Base-by-base conservation (phyloP, 331 rosid species). In the Arachis monticola region DNA sequence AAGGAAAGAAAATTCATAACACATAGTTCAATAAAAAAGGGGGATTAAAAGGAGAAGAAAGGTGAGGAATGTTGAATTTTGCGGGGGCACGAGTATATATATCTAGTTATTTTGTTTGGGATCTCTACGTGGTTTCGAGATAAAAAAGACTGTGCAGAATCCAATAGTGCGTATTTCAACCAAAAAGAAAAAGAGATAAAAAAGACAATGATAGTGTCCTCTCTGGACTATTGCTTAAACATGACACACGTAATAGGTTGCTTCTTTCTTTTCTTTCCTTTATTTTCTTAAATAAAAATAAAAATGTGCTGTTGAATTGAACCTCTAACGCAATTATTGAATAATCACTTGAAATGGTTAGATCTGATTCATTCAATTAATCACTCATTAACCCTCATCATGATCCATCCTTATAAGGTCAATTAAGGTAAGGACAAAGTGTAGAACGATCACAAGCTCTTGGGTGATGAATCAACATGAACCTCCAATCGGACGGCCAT, bases 21-120 rank as follows among this genome's bases (percentile, higher is more conserved):
- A 47, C 77, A n/a, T 1, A 60, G 14, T 32, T 27, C 71, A 42
- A 47, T 60, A 7, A 42, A 69, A 38, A 69, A 83, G 60, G 51
- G 44, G 32, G 47, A 78, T 35, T 35, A n/a, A 71, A 13, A 35
- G 14, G 64, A 55, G 59, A 44, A 31, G 48, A 50, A 72, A 66
- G 64, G 81, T 9, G 61, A 27, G 71, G 81, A 75, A 69, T 79
- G 87, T 80, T 80, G 89, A 83, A 88, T 86, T 86, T 77, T 67
- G 73, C 78, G 41, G 41, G 74, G 79, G 32, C 72, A 70, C 44
- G 57, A 70, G 79, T 75, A 79, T 44, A 79, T 44, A 50, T 64
- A 68, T 81, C 75, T 73, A 64, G 63, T 76, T 80, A 84, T 84
- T 81, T 81, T 73, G 91, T 81, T 61, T 51, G 85, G 77, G 71